phyloP scores from a whole-genome alignment of 176 grass and related monocot species.

The Oryza glaberrima region DNA sequence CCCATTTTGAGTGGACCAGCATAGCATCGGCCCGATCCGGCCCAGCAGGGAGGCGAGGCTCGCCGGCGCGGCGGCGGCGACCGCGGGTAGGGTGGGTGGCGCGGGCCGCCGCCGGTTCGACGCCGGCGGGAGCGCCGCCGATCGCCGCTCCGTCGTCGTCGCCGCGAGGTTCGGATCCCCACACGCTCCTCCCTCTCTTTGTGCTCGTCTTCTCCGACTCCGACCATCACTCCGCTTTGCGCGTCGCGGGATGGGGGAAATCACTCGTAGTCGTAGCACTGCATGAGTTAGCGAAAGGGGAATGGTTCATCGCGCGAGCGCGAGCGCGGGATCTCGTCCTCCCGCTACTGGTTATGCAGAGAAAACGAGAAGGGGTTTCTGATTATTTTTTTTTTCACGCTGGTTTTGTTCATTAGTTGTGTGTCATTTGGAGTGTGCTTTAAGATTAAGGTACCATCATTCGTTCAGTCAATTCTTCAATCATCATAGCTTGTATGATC shows the following conservation, averaged over 20 bases:
- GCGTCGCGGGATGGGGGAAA: background rate
- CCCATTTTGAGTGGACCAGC: background rate
- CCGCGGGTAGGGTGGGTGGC: background rate
- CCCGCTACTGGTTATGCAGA: background rate
- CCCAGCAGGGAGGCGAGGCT: background rate
- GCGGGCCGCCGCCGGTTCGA: no score
- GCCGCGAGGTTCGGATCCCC: background rate
- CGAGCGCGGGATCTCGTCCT: background rate
- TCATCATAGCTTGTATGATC: background rate
- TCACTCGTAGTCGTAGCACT: background rate
- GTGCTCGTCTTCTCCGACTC: background rate
- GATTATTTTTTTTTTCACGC: background rate
- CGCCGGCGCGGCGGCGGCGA: background rate
- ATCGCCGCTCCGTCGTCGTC: background rate
- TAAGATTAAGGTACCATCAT: slow-evolving; percentile 33
- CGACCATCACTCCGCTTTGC: background rate
- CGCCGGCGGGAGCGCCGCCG: no score
- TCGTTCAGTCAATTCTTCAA: background rate
- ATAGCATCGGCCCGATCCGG: background rate
- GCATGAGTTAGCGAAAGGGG: background rate
- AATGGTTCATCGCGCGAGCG: background rate
- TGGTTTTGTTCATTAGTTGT: no score
- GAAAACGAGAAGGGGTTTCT: background rate
- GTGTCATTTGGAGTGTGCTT: slow-evolving; percentile 24
- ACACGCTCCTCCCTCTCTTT: background rate